phyloP scores from a whole-genome alignment of 1,284 basidiomycete genomes.

The Ceratobasidium sp. region DNA sequence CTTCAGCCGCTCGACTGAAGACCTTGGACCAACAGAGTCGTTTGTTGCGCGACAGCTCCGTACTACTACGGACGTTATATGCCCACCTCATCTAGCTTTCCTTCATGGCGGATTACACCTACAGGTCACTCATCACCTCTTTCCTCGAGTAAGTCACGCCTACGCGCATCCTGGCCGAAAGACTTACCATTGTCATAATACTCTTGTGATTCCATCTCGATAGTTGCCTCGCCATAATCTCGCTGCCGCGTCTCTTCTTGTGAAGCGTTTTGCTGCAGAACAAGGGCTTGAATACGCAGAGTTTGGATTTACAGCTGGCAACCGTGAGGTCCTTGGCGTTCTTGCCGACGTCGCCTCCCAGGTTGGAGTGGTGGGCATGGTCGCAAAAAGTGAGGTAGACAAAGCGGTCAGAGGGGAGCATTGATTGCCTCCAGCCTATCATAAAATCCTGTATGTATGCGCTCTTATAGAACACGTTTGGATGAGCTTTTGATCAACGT shows the following conservation, averaged over 20 bases:
- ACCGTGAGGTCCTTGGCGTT: slow-evolving; percentile 81
- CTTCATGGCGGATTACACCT: slow-evolving; percentile 80
- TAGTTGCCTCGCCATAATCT: slow-evolving; percentile 92
- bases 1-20: slow-evolving; percentile 95
- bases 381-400: slow-evolving; percentile 67
- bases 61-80: slow-evolving; percentile 95
- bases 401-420: slow-evolving; percentile 33
- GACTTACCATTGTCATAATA: neutral
- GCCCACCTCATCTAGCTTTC: slow-evolving; percentile 68
- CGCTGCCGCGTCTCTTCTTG: slow-evolving; percentile 81
- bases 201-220: neutral
- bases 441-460: neutral
- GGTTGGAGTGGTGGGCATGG: slow-evolving; percentile 78
- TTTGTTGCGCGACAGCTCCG: slow-evolving; percentile 95
- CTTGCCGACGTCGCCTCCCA: slow-evolving; percentile 87
- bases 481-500: too few species aligned
- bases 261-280: slow-evolving; percentile 88
- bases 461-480: neutral
- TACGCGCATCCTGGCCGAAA: neutral
- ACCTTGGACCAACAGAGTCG: slow-evolving; percentile 91
- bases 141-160: slow-evolving; percentile 72
- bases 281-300: slow-evolving; percentile 90
- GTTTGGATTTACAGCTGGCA: slow-evolving; percentile 90
- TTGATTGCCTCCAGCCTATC: neutral
- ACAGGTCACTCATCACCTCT: slow-evolving; percentile 97